phyloP scores from a whole-genome alignment of 116 monocot genomes.

The Phalaenopsis hybrid region DNA sequence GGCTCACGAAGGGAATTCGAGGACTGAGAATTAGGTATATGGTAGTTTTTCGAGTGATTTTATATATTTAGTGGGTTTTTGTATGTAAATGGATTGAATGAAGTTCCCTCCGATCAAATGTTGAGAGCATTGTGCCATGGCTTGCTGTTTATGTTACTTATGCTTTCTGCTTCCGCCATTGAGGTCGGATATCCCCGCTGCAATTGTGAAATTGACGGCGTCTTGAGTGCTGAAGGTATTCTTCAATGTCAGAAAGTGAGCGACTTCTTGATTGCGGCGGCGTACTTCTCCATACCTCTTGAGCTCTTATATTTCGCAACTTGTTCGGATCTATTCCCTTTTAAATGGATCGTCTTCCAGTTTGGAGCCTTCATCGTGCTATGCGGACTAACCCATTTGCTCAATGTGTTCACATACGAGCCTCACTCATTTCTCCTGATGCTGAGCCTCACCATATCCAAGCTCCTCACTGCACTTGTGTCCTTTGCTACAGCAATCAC shows the following conservation, averaged over 20 bases:
- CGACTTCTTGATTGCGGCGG: conserved; percentile 50
- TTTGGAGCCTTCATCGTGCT: conserved; percentile 60
- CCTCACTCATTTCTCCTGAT: conserved; percentile 50
- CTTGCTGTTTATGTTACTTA: conserved; percentile 10
- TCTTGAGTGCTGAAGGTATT: conserved; percentile 30
- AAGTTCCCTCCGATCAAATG: conserved; percentile 22
- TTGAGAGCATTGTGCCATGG: conserved; percentile 19
- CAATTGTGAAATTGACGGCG: conserved; percentile 28
- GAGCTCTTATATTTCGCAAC: conserved; percentile 68
- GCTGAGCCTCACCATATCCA: conserved; percentile 43
- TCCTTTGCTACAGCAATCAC: conserved; percentile 57
- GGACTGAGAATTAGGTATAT: not conserved
- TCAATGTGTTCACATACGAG: conserved; percentile 38
- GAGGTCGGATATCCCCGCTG: conserved; percentile 25
- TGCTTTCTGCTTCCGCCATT: conserved; percentile 16
- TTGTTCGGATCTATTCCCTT: conserved; percentile 45
- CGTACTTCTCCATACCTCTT: conserved; percentile 62
- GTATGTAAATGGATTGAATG: conserved; percentile 20
- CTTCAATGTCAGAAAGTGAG: conserved; percentile 55
- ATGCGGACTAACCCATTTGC: conserved; percentile 54
- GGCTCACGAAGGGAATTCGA: not conserved
- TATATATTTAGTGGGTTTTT: not conserved
- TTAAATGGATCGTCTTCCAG: conserved; percentile 59
- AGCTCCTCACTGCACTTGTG: conserved; percentile 53
- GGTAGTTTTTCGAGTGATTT: not conserved